Conservation (phyloP, 441 rosid species). For the Flueggea neowawraea region DNA sequence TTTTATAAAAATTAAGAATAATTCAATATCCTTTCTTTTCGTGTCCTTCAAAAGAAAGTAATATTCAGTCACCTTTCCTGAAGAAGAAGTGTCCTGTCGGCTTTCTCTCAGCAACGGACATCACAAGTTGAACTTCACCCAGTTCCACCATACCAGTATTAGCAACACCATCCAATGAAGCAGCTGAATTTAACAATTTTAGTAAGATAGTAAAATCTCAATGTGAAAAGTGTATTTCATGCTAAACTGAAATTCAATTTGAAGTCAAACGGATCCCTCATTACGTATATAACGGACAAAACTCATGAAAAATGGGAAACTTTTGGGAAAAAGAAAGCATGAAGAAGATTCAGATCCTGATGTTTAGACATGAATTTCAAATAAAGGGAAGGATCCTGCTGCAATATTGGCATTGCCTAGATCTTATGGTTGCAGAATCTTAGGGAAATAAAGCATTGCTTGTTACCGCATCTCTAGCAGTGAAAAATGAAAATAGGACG, state of each 20-base stretch:
- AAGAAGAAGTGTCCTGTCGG: slow-evolving; percentile 72
- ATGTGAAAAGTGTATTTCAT: slow-evolving; percentile 6
- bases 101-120: slow-evolving; percentile 84
- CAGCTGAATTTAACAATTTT: slow-evolving; percentile 37
- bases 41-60: neutral
- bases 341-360: too few species aligned
- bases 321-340: neutral
- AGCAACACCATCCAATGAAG: slow-evolving; percentile 79
- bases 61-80: slow-evolving; percentile 55
- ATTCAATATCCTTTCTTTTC: neutral
- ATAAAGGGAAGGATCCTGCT: too few species aligned
- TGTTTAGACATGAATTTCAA: too few species aligned
- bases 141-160: slow-evolving; percentile 79
- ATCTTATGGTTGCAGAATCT: too few species aligned
- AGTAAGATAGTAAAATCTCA: slow-evolving; percentile 3
- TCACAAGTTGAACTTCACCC: slow-evolving; percentile 64
- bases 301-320: neutral
- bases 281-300: neutral
- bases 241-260: neutral
- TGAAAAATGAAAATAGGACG: too few species aligned
- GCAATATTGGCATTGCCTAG: too few species aligned
- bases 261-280: slow-evolving; percentile 1
- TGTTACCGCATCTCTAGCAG: too few species aligned
- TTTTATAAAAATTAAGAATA: neutral
- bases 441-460: too few species aligned